These are phyloP conservation scores for Mycena albidolilacea DNA, from an alignment of 768 basidiomycete genomes.

Conservation along the genomic window DNA sequence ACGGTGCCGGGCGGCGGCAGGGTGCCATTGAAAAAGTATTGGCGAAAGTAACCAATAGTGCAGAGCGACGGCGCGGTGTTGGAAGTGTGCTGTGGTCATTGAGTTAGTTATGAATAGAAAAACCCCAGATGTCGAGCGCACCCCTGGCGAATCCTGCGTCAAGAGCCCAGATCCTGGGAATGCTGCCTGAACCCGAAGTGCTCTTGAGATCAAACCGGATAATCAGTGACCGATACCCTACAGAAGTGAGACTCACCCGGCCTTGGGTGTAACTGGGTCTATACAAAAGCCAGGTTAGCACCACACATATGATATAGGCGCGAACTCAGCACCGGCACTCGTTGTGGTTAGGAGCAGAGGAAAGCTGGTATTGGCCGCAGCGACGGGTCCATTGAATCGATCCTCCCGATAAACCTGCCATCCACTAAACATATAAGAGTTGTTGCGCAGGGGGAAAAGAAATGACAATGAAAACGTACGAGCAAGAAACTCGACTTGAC, in stretches of 20 bases:
- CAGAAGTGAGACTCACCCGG: not conserved
- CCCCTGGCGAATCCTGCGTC: conserved; percentile 3
- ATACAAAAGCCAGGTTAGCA: not conserved
- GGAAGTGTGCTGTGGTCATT: not conserved
- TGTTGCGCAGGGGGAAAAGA: not conserved
- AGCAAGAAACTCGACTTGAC: conserved; percentile 18
- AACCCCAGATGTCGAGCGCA: not conserved
- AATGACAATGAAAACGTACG: conserved; percentile 1
- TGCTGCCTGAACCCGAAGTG: not conserved
- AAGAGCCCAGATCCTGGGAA: conserved; percentile 2
- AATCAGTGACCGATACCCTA: not conserved
- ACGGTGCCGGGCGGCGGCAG: conserved; percentile 14
- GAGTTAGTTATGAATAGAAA: not conserved
- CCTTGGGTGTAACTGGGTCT: not conserved
- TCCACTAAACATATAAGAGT: not conserved
- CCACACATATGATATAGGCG: not conserved
- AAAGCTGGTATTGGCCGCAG: conserved; percentile 38
- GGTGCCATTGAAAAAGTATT: conserved; percentile 19
- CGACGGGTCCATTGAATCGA: conserved; percentile 28
- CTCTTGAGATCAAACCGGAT: not conserved
- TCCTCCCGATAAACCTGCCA: conserved; percentile 34
- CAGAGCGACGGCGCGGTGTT: not conserved
- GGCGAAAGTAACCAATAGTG: conserved; percentile 7
- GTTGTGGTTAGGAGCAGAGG: conserved; percentile 37
- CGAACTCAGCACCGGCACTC: conserved; percentile 39